phyloP scores from a whole-genome alignment of 2,329 filamentous ascomycete genomes.

The Arthrobotrys musiformis region DNA sequence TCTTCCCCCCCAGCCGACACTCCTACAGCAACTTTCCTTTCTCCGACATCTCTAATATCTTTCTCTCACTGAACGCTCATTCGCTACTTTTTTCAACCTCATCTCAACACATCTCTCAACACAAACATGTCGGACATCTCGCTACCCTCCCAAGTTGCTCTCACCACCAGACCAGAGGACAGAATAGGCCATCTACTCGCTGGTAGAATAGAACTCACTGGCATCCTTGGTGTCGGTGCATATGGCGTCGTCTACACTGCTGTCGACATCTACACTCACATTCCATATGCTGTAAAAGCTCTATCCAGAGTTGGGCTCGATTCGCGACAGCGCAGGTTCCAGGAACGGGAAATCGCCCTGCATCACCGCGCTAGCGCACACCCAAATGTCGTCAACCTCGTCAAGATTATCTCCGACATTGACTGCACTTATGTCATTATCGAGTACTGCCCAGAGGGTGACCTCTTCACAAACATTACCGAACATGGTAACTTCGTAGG shows the following conservation, averaged over 20 bases:
- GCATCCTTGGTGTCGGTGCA: conserved; percentile 89
- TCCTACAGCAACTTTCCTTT: conserved; percentile 57
- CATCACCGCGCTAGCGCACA: conserved; percentile 91
- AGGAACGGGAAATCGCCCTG: conserved; percentile 89
- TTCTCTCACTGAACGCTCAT: conserved; percentile 26
- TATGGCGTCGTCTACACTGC: conserved; percentile 97
- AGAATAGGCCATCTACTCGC: conserved; percentile 85
- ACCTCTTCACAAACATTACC: conserved; percentile 97
- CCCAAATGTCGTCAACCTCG: conserved; percentile 90
- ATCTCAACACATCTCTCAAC: conserved; percentile 46
- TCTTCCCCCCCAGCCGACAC: not conserved
- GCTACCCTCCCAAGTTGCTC: conserved; percentile 58
- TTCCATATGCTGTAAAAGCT: conserved; percentile 93
- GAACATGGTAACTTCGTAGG: conserved; percentile 92
- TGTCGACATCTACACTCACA: conserved; percentile 80
- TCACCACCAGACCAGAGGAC: conserved; percentile 73
- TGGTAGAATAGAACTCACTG: conserved; percentile 82
- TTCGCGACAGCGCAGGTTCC: conserved; percentile 85
- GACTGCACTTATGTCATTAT: conserved; percentile 97
- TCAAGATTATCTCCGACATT: conserved; percentile 88
- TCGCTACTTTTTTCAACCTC: conserved; percentile 31
- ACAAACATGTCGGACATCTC: conserved; percentile 57
- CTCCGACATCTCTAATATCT: conserved; percentile 50
- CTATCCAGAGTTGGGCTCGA: conserved; percentile 95
- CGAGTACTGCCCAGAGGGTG: conserved; percentile 96